Evolutionary conservation across 495 filamentous ascomycete genomes (phyloP), one percentile per base, ranked within the genome.

Genomic region (Aspergillus sclerotiicarbonarius): DNA sequence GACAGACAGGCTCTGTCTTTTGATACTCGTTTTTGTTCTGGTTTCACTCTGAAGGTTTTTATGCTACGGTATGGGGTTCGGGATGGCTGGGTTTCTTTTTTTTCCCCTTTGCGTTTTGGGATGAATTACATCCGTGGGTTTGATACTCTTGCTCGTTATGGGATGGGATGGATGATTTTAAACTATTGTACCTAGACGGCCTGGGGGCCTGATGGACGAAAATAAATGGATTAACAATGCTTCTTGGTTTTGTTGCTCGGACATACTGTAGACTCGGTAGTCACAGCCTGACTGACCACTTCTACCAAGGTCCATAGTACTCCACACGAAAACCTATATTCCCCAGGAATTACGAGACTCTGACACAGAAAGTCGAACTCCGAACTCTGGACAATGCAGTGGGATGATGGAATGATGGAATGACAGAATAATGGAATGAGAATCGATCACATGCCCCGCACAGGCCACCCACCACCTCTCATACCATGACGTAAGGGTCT

Each of bases 31-130:
- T 18, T 18, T n/a, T 20, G 43, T 16, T 45, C 4, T 18, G 15
- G 9, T 6, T 18, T 20, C 6, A 44, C n/a, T n/a, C n/a, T 25
- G 25, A 25, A 25, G 13, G 13, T 13, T 41, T 35, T 41, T 2
- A 41, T n/a, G 37, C 37, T 53, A 6, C 55, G 67, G 47, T 54
- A 70, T 49, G 71, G 69, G 67, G 64, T 68, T 63, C 15, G 53
- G 56, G 52, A 64, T 48, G 54, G 67, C 65, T 63, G 61, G 64
- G 59, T 56, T 58, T 54, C 47, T 54, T 63, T 56, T 62, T 54
- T 65, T 53, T 53, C 19, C 45, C n/a, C 12, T 50, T 8, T 37
- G 47, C 56, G 39, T 58, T 41, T 39, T 56, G 48, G 44, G 16
- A 54, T 59, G 25, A 9, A 45, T 48, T 56, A 39, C 4, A 8